A percentile compares a stretch with the other conserved stretches of the same genome.
Conservation (phyloP, 768 basidiomycete genomes). For the Antrodiella citrinella region DNA sequence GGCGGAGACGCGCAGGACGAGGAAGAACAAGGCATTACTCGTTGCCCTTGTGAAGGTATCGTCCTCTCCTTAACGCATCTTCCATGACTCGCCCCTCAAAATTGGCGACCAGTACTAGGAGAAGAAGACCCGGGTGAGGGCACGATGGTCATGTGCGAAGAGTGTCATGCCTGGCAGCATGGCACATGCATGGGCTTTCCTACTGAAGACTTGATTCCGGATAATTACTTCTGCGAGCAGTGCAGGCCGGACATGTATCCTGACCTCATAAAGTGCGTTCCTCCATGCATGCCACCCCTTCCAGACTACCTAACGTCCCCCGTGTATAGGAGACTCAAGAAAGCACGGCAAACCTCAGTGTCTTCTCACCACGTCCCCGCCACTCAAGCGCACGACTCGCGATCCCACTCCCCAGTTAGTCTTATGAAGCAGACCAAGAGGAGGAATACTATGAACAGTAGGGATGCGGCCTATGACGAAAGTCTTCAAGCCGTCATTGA, state of each 20-base stretch:
- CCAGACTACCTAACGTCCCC: slow-evolving; percentile 11
- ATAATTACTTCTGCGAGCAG: slow-evolving; percentile 90
- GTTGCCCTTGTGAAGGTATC: slow-evolving; percentile 79
- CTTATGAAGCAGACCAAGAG: slow-evolving; percentile 66
- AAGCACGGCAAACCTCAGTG: slow-evolving; percentile 56
- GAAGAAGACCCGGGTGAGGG: slow-evolving; percentile 65
- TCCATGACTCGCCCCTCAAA: slow-evolving; percentile 16
- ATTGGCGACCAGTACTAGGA: slow-evolving; percentile 24
- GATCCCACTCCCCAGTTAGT: slow-evolving; percentile 64
- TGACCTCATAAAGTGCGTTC: slow-evolving; percentile 71
- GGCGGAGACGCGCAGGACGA: slow-evolving; percentile 40
- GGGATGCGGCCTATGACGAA: slow-evolving; percentile 91
- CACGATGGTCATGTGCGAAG: slow-evolving; percentile 97
- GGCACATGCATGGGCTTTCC: slow-evolving; percentile 93
- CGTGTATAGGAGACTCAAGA: slow-evolving; percentile 48
- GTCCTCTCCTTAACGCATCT: slow-evolving; percentile 32
- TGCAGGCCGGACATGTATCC: slow-evolving; percentile 84
- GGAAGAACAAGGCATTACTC: slow-evolving; percentile 55
- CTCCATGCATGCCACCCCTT: slow-evolving; percentile 5
- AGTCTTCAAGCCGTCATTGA: slow-evolving; percentile 73
- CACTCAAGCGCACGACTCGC: slow-evolving; percentile 48
- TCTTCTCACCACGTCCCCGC: slow-evolving; percentile 49
- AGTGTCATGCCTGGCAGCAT: slow-evolving; percentile 97
- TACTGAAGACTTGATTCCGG: slow-evolving; percentile 61
- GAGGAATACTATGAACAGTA: slow-evolving; percentile 95